Base-by-base conservation (phyloP, 139 green algal genomes). In the Pleodorina starrii region DNA sequence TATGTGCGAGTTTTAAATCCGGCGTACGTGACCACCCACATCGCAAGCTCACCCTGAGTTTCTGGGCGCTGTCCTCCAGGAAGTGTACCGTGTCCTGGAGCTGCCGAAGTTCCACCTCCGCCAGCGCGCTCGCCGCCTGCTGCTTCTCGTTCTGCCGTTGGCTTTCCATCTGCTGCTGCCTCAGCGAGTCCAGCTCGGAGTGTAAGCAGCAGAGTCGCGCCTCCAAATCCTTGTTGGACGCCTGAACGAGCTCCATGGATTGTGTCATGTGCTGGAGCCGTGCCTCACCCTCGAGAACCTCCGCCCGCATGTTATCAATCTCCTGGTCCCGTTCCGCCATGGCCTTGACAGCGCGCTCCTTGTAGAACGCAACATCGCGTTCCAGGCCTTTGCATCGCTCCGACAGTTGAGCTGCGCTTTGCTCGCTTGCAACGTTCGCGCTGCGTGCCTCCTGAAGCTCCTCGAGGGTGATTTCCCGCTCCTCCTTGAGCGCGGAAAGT, bases 1-100 rank as follows among this genome's bases (percentile, higher is more conserved):
- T n/a, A n/a, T n/a, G n/a, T n/a, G n/a, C n/a, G n/a, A n/a, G n/a
- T n/a, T n/a, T n/a, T n/a, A n/a, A n/a, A n/a, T n/a, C n/a, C n/a
- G n/a, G n/a, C n/a, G n/a, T n/a, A n/a, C n/a, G n/a, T n/a, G n/a
- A n/a, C n/a, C n/a, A n/a, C n/a, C n/a, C n/a, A n/a, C n/a, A n/a
- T n/a, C n/a, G n/a, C n/a, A n/a, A n/a, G n/a, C 50, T 57, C 50
- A 84, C 77, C 77, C 25, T 69, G n/a, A 43, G 11, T 44, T 68
- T 63, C 14, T 66, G 25, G 4, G 25, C 48, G 29, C 17, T 25
- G 5, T 66, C 75, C 75, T 83, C 75, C 12, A 84, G 35, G 42
- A 72, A 50, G 10, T 17, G 48, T 10, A 73, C 54, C 4, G 36
- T 74, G 48, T 73, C 50, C 6, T 11, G 54, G n/a, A 85, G 78